These are phyloP conservation scores for Iris macrosiphon DNA, from an alignment of 106 monocot species.

Conservation along the genomic window DNA sequence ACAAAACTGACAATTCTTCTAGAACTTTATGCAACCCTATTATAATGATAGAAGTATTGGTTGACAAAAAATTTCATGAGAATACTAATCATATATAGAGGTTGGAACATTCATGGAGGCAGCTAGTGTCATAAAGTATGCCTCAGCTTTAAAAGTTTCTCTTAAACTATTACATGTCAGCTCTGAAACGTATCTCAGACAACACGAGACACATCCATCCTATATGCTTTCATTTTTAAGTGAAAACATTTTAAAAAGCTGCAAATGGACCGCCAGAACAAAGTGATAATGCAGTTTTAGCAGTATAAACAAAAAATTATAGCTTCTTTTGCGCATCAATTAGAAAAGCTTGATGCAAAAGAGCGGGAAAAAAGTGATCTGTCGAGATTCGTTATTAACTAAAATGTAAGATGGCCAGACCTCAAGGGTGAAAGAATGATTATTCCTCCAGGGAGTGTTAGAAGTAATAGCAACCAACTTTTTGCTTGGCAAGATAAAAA, in stretches of 20 bases:
- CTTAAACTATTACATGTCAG: too few relatives aligned
- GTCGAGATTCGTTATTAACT: too few relatives aligned
- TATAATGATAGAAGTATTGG: too few relatives aligned
- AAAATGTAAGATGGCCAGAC: constrained; percentile 28
- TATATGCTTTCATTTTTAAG: background rate
- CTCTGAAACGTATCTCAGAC: too few relatives aligned
- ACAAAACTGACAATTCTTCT: too few relatives aligned
- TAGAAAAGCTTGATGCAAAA: too few relatives aligned
- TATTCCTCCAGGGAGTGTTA: constrained; percentile 27
- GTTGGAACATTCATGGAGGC: background rate
- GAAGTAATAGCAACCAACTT: constrained; percentile 27
- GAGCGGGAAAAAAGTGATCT: too few relatives aligned
- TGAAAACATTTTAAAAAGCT: background rate
- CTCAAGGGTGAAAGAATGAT: constrained; percentile 81
- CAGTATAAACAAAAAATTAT: too few relatives aligned
- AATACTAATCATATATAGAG: background rate
- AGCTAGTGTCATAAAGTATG: background rate
- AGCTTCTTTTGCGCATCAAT: too few relatives aligned
- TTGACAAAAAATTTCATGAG: constrained; percentile 7
- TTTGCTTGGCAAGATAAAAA: constrained; percentile 61
- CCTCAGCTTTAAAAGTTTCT: too few relatives aligned
- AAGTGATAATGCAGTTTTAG: background rate
- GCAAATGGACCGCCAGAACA: background rate
- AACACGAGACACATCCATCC: background rate
- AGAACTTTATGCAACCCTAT: too few relatives aligned